These are phyloP conservation scores for Diospyros kaki DNA, from an alignment of 148 eudicot species.

Conservation along the genomic window DNA sequence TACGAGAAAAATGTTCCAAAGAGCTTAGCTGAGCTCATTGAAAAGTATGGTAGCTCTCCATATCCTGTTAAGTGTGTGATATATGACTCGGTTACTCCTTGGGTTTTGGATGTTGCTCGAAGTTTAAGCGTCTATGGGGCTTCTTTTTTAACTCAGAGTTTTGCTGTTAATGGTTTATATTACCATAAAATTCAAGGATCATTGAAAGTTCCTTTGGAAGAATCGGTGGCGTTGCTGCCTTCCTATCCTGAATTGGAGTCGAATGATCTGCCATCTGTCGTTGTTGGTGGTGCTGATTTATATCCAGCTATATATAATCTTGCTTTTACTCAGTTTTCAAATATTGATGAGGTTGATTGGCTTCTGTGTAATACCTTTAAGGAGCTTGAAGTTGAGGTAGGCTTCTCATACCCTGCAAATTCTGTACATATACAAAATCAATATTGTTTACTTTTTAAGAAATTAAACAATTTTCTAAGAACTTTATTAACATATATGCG, in stretches of 20 bases:
- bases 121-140: conserved; percentile 28
- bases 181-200: conserved; percentile 30
- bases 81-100: conserved; percentile 49
- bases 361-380: conserved; percentile 41
- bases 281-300: conserved; percentile 8
- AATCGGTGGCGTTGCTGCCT: neutral
- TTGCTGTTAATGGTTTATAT: conserved; percentile 38
- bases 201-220: neutral
- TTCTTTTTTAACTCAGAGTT: conserved; percentile 50
- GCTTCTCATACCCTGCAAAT: too few species aligned
- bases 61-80: conserved; percentile 11
- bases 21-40: conserved; percentile 1
- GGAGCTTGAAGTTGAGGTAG: conserved; percentile 43
- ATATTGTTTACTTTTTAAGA: too few species aligned
- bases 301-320: conserved; percentile 18
- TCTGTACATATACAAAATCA: too few species aligned
- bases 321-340: conserved; percentile 30
- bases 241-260: conserved; percentile 15
- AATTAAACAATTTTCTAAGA: too few species aligned
- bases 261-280: conserved; percentile 42
- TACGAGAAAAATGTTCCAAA: too few species aligned
- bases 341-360: conserved; percentile 35
- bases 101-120: conserved; percentile 41
- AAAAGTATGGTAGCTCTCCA: neutral
- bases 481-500: too few species aligned